Evolutionary conservation across 768 basidiomycete genomes (phyloP).

Genomic region (Lactarius hatsudake): DNA sequence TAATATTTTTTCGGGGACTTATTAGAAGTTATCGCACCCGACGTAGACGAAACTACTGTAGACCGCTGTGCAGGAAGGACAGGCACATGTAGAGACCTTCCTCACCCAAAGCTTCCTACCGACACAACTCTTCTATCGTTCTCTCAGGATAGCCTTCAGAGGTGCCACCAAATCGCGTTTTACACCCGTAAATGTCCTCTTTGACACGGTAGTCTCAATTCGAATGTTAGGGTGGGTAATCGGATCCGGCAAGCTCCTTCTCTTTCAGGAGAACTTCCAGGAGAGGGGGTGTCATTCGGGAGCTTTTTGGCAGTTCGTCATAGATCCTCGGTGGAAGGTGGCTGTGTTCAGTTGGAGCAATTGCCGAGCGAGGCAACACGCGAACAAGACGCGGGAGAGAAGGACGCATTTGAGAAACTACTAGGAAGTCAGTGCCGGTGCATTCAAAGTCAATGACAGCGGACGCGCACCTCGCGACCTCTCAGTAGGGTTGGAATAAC

Average conservation of each 20-base stretch:
- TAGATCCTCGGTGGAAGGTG: slow-evolving; percentile 30
- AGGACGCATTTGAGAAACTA: slow-evolving; percentile 33
- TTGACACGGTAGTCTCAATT: slow-evolving; percentile 45
- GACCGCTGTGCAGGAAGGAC: background rate
- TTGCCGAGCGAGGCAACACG: slow-evolving; percentile 37
- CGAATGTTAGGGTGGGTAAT: slow-evolving; percentile 51
- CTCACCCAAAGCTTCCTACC: background rate
- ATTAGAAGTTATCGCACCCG: background rate
- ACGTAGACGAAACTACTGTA: background rate
- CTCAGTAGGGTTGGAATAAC: background rate
- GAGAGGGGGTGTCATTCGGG: slow-evolving; percentile 32
- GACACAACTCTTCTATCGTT: slow-evolving; percentile 28
- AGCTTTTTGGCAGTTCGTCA: slow-evolving; percentile 27
- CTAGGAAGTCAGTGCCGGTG: background rate
- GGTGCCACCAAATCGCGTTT: slow-evolving; percentile 38
- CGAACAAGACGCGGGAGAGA: slow-evolving; percentile 37
- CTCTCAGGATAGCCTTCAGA: slow-evolving; percentile 40
- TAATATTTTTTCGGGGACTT: background rate
- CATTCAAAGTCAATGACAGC: background rate
- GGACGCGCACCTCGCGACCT: slow-evolving; percentile 1
- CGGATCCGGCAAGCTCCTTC: slow-evolving; percentile 38
- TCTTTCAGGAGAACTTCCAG: slow-evolving; percentile 43
- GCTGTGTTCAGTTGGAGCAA: slow-evolving; percentile 30
- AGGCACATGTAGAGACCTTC: background rate
- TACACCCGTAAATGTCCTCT: slow-evolving; percentile 40